Evolutionary conservation across 2,329 filamentous ascomycete species (phyloP), one percentile per base, ranked within the genome.

Genomic region (Hypoxylon sp.): DNA sequence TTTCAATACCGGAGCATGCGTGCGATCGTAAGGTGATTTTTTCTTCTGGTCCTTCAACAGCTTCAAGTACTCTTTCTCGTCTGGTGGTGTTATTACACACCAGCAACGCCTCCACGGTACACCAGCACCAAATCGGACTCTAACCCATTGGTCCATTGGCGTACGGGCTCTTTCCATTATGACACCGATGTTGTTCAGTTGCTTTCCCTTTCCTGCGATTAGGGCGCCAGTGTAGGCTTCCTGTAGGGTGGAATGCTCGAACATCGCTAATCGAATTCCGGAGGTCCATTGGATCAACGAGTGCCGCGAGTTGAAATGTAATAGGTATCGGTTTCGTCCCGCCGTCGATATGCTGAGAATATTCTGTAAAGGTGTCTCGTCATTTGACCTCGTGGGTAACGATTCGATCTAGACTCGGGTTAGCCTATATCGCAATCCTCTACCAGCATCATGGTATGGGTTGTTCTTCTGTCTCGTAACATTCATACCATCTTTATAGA

Each of bases 91-190:
- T 50, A 97, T 89, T 44, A 97, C 92, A 71, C 92, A 97, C 92
- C 93, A 99, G 72, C 92, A 99, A 27, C 93, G 87, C 67, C 89
- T 86, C 94, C 94, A 99, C 0, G 93, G 92, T 7, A 94, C 96
- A 35, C 94, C 94, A 21, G 94, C 92, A 29, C 94, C 94, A 65
- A 99, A 99, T 52, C 94, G 83, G 41, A 99, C 94, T 57, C 94
- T 83, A 12, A 92, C 91, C 94, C 94, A 99, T 67, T 96, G 91
- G 69, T 96, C 91, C 29, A 89, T 84, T 63, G 86, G 87, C 62
- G 90, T 82, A 48, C 81, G 86, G 13, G 88, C 82, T 36, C 90
- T 84, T 62, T 95, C 90, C 81, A 97, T 89, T 60, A 99, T 93
- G 17, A 86, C 74, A 62, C 88, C 88, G 67, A 97, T 97, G 67